Base-by-base conservation (phyloP, 2,329 filamentous ascomycete genomes). In the Fusarium sp. region DNA sequence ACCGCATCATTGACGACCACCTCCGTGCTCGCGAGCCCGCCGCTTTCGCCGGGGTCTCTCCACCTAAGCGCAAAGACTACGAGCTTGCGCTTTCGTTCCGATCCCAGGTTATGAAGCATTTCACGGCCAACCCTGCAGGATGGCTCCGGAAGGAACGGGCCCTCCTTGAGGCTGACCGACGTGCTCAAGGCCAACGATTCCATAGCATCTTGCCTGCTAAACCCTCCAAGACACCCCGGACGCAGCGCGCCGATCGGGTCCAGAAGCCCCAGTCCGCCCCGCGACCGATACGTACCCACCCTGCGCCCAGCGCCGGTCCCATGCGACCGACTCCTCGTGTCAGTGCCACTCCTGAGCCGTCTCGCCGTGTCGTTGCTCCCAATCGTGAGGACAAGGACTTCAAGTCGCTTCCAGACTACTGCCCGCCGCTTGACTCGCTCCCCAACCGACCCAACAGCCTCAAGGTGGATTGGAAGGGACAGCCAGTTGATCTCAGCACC, bases 401-500 rank as follows among this genome's bases (percentile, higher is more conserved):
- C 79, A 83, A 86, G 45, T 83, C 88, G 5, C 84, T 97, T 33
- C 85, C 87, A 7, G 89, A 97, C 78, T 92, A 87, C 77, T 93
- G 89, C 52, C 94, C 94, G 44, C 89, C 92, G 1, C 76, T 89
- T 42, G 81, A 84, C 57, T 90, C 91, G 3, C 85, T 96, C 6
- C 88, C 90, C 9, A 82, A 83, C 70, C 90, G 90, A 73, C 81
- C 86, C 52, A 93, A 93, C 78, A 88, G 86, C 42, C 85, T 96
- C 72, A 95, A 94, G 83, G 90, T 93, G 26, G 93, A 97, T 66
- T 97, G 94, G 93, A 96, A 94, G 82, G 93, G 92, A 9, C 88
- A 89, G 65, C 87, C 91, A 39, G 88, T 96, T 69, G 92, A 97
- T 75, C 88, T 97, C 45, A 88, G 85, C 78, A 84, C 86, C 62